Base-by-base conservation (phyloP, 345 rosid genomes). In the Melaleuca quinquenervia region DNA sequence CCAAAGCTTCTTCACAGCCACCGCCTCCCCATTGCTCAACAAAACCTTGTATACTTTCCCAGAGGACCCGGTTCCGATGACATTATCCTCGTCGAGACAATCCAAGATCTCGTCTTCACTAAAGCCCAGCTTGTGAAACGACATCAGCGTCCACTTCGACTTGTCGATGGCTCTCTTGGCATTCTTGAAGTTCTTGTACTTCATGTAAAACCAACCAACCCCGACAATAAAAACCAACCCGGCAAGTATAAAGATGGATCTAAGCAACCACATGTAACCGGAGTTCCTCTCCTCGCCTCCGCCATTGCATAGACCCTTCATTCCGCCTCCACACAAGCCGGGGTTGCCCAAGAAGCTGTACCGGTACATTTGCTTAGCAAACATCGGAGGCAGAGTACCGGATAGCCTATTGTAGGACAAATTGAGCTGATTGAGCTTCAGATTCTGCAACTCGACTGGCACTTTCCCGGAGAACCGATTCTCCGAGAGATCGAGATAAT, bases 21-120 rank as follows among this genome's bases (percentile, higher is more conserved):
- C 97, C 15, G 91, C 94, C 56, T 95, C 99, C 11, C 99, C 99
- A 48, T 85, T 95, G 87, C 92, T 86, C 22, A 98, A 94, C 14
- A 92, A 93, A 64, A 98, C 99, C 91, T 96, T 98, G 94, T 98
- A 98, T 2, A 98, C 99, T 86, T 92, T 94, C 88, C 99, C 99
- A 0, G 99, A 96, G 22, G 95, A 88, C 78, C 99, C 99, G 64
- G 87, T 91, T 75, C 99, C 99, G 2, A 98, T 93, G 85, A 98
- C 94, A 84, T 98, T 96, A 86, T 98, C 98, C 91, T 98, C 99
- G 85, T 96, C 99, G 13, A 98, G 94, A 80, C 91, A 90, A 74
- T 94, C 95, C 58, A 98, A 86, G 85, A 98, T 96, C 95, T 98
- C 99, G 36, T 91, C 88, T 85, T 98, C 99, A 18, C 95, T 96